Evolutionary conservation across 306 rosid species (phyloP), one percentile per base, ranked within the genome.

Genomic region (Calophaca sinica): DNA sequence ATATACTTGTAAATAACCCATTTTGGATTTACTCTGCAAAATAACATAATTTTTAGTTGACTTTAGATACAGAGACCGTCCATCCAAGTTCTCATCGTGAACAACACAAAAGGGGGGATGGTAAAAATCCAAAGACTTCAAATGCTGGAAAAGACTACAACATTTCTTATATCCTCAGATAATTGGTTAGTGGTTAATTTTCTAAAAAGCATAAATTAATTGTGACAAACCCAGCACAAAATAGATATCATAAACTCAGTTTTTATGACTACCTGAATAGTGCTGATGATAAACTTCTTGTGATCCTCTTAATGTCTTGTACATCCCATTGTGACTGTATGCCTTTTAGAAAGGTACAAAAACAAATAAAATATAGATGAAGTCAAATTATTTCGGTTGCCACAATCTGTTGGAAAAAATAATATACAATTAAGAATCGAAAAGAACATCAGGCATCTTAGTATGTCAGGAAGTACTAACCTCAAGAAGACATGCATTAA

Each of bases 11-110:
- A 94, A 55, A 91, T 45, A 45, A 94, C 89, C 97, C 97, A 94
- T 84, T 91, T 94, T 13, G 98, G 98, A 85, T 89, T 94, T 29
- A 94, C 96, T 81, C 98, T 94, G 91, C 86, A 83, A 75, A 57
- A 52, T 3, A 79, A 70, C 50, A 72, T 7, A 39, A 28, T 9
- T 31, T 66, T 69, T 58, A 60, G 49, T 9, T 41, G 10, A 36
- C 45, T 20, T 80, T 9, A 46, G 58, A 35, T 26, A 59, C 36
- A 4, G 26, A 13, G 20, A 49, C 31, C 11, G 28, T 73, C 12
- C 39, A 49, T 59, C 68, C 39, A 32, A 31, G 35, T 42, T 31
- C 59, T 9, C 32, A 14, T n/a, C n/a, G n/a, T n/a, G 60, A 46
- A 48, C 51, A 29, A 61, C 8, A 12, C 10, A 13, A 6, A 14